These are phyloP conservation scores for Phytophthora palmivora DNA, from an alignment of 352 stramenopile genomes.

Conservation along the genomic window DNA sequence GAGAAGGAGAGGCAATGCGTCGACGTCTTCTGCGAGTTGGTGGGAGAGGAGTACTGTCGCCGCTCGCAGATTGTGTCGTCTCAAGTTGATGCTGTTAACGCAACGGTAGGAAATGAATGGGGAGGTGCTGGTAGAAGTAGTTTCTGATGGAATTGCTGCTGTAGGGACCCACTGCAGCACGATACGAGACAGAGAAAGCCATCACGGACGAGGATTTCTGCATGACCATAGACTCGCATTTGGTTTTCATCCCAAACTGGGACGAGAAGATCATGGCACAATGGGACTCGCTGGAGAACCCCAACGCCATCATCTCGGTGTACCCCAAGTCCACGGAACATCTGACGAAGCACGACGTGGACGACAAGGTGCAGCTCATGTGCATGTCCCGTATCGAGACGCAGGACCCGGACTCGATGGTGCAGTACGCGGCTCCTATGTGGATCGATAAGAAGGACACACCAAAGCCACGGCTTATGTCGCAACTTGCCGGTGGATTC, in stretches of 20 bases:
- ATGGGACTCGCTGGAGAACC: slow-evolving; percentile 75
- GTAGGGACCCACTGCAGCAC: slow-evolving; percentile 71
- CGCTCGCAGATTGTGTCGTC: slow-evolving; percentile 69
- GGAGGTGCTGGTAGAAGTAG: background rate
- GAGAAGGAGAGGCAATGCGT: slow-evolving; percentile 74
- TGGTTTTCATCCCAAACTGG: slow-evolving; percentile 81
- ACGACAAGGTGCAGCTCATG: slow-evolving; percentile 80
- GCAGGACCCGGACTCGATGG: slow-evolving; percentile 71
- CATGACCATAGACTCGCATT: slow-evolving; percentile 82
- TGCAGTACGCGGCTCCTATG: slow-evolving; percentile 76
- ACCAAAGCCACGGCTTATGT: slow-evolving; percentile 78
- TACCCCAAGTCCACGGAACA: slow-evolving; percentile 83
- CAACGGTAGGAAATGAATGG: slow-evolving; percentile 45
- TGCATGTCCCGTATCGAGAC: slow-evolving; percentile 81
- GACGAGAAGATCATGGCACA: slow-evolving; percentile 77
- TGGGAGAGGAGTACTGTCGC: slow-evolving; percentile 68
- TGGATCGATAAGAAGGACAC: slow-evolving; percentile 76
- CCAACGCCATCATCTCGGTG: slow-evolving; percentile 82
- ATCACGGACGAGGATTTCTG: slow-evolving; percentile 85
- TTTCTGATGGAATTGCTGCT: slow-evolving; percentile 10
- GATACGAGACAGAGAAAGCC: slow-evolving; percentile 79
- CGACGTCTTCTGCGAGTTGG: slow-evolving; percentile 70
- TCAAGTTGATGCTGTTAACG: slow-evolving; percentile 73
- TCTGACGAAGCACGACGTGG: slow-evolving; percentile 53
- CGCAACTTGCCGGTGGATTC: slow-evolving; percentile 81